These are phyloP conservation scores for Metarhizium anisopliae DNA, from an alignment of 2,329 filamentous ascomycete species.

Conservation along the genomic window DNA sequence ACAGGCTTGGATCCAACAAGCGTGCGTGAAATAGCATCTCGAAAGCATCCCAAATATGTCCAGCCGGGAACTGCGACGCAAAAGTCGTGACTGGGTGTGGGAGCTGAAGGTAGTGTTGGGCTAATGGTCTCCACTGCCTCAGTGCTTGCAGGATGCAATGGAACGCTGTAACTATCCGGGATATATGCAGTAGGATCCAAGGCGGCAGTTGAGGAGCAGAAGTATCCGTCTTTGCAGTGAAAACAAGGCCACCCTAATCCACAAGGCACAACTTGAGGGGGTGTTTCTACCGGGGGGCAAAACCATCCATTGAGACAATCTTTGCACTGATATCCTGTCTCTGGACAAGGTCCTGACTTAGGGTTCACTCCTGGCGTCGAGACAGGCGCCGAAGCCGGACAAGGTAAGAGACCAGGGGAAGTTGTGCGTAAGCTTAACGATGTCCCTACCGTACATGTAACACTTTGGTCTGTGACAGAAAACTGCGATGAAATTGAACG, in stretches of 20 bases:
- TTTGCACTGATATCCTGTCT: slow-evolving; percentile 17
- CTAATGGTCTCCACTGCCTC: background rate
- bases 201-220: slow-evolving; percentile 11
- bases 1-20: slow-evolving; percentile 14
- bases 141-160: background rate
- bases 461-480: background rate
- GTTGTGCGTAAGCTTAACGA: background rate
- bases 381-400: background rate
- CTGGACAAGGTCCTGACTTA: slow-evolving; percentile 13
- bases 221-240: slow-evolving; percentile 20
- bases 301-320: slow-evolving; percentile 23
- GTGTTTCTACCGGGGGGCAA: slow-evolving; percentile 21
- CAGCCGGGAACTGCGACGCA: slow-evolving; percentile 11
- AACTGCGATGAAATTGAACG: background rate
- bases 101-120: background rate
- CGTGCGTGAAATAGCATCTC: slow-evolving; percentile 15
- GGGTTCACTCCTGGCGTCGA: background rate
- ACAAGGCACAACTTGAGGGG: slow-evolving; percentile 18
- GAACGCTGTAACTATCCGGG: background rate
- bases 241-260: slow-evolving; percentile 23
- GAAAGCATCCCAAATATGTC: slow-evolving; percentile 23
- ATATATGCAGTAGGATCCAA: background rate
- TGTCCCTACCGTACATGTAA: background rate
- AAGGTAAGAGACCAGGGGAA: background rate
- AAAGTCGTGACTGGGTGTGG: background rate